Conservation (phyloP, 2,329 filamentous ascomycete genomes). For the Cladosporium cucumerinum region DNA sequence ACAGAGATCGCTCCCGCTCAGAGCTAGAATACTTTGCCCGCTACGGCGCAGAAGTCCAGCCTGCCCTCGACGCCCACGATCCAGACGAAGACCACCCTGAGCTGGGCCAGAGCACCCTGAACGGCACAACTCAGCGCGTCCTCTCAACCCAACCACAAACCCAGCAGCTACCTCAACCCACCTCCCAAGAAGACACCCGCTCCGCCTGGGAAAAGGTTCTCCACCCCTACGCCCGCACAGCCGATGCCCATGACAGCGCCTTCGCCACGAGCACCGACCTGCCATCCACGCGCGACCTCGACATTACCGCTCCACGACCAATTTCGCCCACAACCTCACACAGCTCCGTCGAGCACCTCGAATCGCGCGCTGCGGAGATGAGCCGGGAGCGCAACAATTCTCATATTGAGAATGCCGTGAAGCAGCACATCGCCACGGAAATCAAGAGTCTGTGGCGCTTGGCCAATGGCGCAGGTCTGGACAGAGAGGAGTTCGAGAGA, state of each 20-base stretch:
- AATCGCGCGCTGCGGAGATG: slow-evolving; percentile 37
- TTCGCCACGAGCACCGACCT: slow-evolving; percentile 52
- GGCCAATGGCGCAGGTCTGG: slow-evolving; percentile 68
- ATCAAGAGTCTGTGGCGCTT: slow-evolving; percentile 74
- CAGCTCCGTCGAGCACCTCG: slow-evolving; percentile 54
- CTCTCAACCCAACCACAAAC: neutral
- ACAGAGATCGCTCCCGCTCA: slow-evolving; percentile 30
- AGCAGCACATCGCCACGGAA: slow-evolving; percentile 73
- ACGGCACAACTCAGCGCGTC: slow-evolving; percentile 37
- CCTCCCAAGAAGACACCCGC: slow-evolving; percentile 5
- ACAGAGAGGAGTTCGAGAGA: slow-evolving; percentile 69
- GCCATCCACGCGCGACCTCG: slow-evolving; percentile 45
- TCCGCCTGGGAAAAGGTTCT: slow-evolving; percentile 16
- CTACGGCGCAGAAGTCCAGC: slow-evolving; percentile 71
- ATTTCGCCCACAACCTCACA: slow-evolving; percentile 42
- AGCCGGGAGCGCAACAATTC: slow-evolving; percentile 36
- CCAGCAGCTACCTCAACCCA: neutral
- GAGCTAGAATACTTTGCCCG: slow-evolving; percentile 74
- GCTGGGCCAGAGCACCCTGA: slow-evolving; percentile 51
- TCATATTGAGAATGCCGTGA: slow-evolving; percentile 68
- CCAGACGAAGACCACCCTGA: slow-evolving; percentile 64
- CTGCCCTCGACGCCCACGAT: slow-evolving; percentile 75
- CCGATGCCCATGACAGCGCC: slow-evolving; percentile 37
- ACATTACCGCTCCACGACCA: slow-evolving; percentile 47
- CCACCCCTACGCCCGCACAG: slow-evolving; percentile 11